These are phyloP conservation scores for Apiosordaria backusii DNA, from an alignment of 495 filamentous ascomycete genomes.

Conservation along the genomic window DNA sequence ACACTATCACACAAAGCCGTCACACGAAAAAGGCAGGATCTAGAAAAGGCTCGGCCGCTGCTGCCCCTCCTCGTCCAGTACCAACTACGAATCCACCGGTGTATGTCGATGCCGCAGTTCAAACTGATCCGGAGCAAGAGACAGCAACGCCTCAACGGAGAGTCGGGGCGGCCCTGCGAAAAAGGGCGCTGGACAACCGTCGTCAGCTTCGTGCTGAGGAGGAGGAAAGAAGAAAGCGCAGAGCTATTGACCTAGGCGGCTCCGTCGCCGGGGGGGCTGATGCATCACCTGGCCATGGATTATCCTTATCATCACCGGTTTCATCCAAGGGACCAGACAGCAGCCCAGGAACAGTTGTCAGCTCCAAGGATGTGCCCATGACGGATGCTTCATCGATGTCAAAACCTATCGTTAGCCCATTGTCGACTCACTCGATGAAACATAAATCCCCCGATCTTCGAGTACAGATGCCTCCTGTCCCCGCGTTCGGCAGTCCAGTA, in stretches of 20 bases:
- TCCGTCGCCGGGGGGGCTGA: slow-evolving; percentile 36
- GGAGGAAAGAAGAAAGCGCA: slow-evolving; percentile 28
- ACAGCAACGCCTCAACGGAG: slow-evolving; percentile 36
- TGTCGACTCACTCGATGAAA: slow-evolving; percentile 19
- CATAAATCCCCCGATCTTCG: slow-evolving; percentile 45
- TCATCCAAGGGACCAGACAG: slow-evolving; percentile 22
- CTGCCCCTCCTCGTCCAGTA: slow-evolving; percentile 31
- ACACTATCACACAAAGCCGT: slow-evolving; percentile 33
- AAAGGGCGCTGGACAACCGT: slow-evolving; percentile 46
- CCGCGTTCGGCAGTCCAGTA: slow-evolving; percentile 33
- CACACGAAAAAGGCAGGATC: slow-evolving; percentile 21
- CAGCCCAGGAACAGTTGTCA: slow-evolving; percentile 4
- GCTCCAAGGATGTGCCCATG: slow-evolving; percentile 25
- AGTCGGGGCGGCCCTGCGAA: slow-evolving; percentile 42
- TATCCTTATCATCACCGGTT: slow-evolving; percentile 17
- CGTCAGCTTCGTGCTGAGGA: slow-evolving; percentile 39
- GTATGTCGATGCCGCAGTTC: slow-evolving; percentile 46
- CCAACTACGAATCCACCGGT: slow-evolving; percentile 24
- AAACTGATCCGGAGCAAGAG: slow-evolving; percentile 47
- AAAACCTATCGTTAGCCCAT: slow-evolving; percentile 13
- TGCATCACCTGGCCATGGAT: slow-evolving; percentile 24
- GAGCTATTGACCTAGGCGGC: slow-evolving; percentile 18
- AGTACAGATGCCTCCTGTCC: slow-evolving; percentile 50
- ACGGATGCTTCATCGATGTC: slow-evolving; percentile 23
- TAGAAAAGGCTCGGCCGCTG: slow-evolving; percentile 16